Evolutionary conservation across 768 basidiomycete species (phyloP), one percentile per base, ranked within the genome.

Genomic region (Xanthoconium stramineum): DNA sequence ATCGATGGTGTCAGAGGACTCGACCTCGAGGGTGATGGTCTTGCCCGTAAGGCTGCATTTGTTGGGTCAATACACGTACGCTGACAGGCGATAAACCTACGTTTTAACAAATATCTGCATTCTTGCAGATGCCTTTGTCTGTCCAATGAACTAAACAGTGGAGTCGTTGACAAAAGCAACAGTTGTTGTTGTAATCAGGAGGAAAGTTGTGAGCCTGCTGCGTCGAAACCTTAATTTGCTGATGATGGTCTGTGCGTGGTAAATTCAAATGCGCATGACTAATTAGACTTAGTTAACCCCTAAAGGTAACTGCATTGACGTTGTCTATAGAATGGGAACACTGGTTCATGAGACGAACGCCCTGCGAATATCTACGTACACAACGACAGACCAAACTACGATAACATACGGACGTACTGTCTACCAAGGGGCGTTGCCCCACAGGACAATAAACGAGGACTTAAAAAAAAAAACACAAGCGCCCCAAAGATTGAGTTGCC

Each of bases 81-180:
- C 40, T 17, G 43, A 17, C 11, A 30, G 5, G 39, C 14, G 45
- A 5, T 15, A 35, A 7, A 79, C 91, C 57, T 65, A 91, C 91
- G 93, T 94, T 79, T 94, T 98, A 56, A 98, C 95, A 77, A 98
- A 98, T 73, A 97, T 98, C 79, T 97, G 94, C 94, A 97, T 96
- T 67, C 76, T 80, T 65, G 65, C 76, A 80, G 82, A 85, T 78
- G 86, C 88, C 76, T 80, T 73, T 75, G 86, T 89, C 91, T 93
- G 76, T 93, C 91, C 91, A 93, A 84, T 89, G 86, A 85, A 67
- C 61, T 83, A 63, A 85, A 84, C 84, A 90, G 75, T 94, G 91
- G 91, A 93, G 89, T 94, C 91, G 84, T 93, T 75, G 88, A 92
- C 84, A 79, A 88, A 86, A 85, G 85, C 83, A 81, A 81, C 80